phyloP scores from a whole-genome alignment of 2,329 filamentous ascomycete genomes.

The Stachybotrys chartarum region DNA sequence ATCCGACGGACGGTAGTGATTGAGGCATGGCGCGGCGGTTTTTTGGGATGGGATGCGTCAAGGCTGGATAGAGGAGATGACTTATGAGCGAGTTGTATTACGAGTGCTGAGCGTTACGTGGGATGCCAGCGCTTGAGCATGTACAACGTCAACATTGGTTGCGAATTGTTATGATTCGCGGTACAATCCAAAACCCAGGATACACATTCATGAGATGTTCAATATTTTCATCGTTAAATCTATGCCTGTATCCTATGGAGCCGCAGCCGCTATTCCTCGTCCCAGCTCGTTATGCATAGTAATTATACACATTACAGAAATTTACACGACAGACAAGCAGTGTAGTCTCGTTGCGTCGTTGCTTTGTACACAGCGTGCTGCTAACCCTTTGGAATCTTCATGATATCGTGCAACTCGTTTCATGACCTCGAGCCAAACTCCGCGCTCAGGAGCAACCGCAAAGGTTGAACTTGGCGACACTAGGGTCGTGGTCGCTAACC shows the following conservation, averaged over 20 bases:
- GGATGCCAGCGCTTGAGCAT: no score
- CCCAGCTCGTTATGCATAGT: neutral
- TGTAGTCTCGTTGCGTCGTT: neutral
- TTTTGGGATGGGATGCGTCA: no score
- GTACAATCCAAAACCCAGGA: neutral
- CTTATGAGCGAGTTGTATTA: no score
- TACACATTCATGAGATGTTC: neutral
- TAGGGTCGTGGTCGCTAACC: slow-evolving; percentile 64
- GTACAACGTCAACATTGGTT: neutral
- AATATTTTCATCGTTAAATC: neutral
- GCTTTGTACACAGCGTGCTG: neutral
- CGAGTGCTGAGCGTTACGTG: no score
- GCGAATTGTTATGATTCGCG: neutral
- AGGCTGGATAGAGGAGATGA: no score
- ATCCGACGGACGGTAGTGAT: neutral
- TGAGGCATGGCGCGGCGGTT: neutral
- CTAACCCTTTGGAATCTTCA: neutral
- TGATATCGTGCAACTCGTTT: neutral
- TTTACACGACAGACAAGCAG: neutral
- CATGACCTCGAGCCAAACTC: neutral
- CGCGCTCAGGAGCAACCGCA: slow-evolving; percentile 31
- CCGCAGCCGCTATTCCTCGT: neutral
- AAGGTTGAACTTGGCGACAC: slow-evolving; percentile 54
- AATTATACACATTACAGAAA: neutral
- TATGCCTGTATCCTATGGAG: neutral